A percentile compares a stretch with the other conserved stretches of the same genome.
Evolutionary conservation across 179 eudicot genomes (phyloP).

Genomic region (Silene vulgaris): DNA sequence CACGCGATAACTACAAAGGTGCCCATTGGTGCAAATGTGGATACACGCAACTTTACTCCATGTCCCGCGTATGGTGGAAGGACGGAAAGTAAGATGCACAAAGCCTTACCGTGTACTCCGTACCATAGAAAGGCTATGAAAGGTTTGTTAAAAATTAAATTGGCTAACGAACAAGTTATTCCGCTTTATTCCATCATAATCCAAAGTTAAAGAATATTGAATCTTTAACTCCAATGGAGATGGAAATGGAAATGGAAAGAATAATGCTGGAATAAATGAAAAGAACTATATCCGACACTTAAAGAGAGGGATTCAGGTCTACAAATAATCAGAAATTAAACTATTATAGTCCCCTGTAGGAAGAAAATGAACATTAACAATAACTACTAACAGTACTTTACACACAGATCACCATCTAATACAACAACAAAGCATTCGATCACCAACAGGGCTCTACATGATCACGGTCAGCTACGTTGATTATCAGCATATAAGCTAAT

Average conservation of each 20-base stretch:
- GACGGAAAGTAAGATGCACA: too few species aligned
- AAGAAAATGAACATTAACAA: too few species aligned
- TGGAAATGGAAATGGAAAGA: neutral
- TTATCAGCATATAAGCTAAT: neutral
- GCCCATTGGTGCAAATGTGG: too few species aligned
- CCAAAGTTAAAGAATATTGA: neutral
- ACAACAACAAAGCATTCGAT: neutral
- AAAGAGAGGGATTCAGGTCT: neutral
- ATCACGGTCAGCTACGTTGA: neutral
- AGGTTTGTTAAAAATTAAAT: too few species aligned
- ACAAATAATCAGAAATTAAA: neutral
- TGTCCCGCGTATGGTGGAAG: neutral
- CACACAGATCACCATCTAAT: neutral
- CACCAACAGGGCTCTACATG: neutral
- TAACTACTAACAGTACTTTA: neutral
- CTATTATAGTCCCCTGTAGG: neutral
- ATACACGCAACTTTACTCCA: too few species aligned
- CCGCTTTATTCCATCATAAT: neutral
- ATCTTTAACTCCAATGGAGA: neutral
- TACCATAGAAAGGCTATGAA: too few species aligned
- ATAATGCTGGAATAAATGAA: neutral
- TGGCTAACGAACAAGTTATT: neutral
- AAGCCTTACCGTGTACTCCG: too few species aligned
- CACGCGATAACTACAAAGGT: too few species aligned
- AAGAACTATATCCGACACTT: neutral